Evolutionary conservation across 2,329 filamentous ascomycete genomes (phyloP), one percentile per base, ranked within the genome.

Genomic region (Diaporthe aspalathi): DNA sequence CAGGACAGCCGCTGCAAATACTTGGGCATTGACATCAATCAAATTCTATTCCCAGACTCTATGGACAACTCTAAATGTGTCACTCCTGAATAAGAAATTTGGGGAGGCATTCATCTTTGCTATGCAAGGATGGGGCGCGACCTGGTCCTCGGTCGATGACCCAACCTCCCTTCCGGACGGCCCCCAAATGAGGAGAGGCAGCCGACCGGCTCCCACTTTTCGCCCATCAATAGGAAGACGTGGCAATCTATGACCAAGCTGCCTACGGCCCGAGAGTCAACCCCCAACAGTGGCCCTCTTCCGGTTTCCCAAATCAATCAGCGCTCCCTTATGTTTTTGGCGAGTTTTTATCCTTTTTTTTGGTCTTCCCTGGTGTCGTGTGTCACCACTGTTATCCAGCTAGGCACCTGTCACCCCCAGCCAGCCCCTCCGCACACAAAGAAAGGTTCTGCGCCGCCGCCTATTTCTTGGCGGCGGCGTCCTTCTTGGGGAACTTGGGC

Each of bases 401-500:
- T 16, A n/a, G 45, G 20, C n/a, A 38, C 43, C 60, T 35, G 32
- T 35, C 32, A 35, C 32, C 32, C 32, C 5, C 5, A 35, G 32
- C 32, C 32, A 9, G 5, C 32, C 32, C 32, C 32, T 9, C 32
- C 32, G 5, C 32, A 5, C 32, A 5, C 32, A 35, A 35, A 35
- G 11, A 11, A 12, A 38, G 35, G 35, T 12, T 2, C 35, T n/a
- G 35, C 35, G 17, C 43, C 32, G 11, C 9, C n/a, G 20, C 67
- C 74, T 76, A 79, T 74, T 80, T 79, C 73, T 76, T 78, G 52
- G 65, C 65, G 52, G 65, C 65, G 52, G 65, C 65, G 11, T 68
- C 67, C 67, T 74, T 74, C 79, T 81, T 81, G 77, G 80, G 80
- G 69, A 77, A 93, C 85, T 92, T 93, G 77, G 94, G 93, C 81